Evolutionary conservation across 2,329 filamentous ascomycete genomes (phyloP).

Genomic region (Monosporascus sp.): DNA sequence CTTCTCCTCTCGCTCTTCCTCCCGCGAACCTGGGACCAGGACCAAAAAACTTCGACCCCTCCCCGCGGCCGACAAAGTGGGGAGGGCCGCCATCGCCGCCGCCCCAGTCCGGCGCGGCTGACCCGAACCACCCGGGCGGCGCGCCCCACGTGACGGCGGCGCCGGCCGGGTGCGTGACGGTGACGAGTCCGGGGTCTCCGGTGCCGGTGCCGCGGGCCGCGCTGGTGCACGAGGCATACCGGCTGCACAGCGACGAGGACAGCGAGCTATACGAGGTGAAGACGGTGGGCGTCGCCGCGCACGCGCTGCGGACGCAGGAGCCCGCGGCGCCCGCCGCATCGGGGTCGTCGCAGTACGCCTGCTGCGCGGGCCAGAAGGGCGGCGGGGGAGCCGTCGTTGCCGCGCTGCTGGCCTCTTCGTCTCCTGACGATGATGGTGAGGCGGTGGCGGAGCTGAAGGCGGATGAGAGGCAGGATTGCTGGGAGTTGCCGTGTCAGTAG

Average conservation of each 20-base stretch:
- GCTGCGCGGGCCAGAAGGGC: constrained; percentile 25
- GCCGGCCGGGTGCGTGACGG: constrained; percentile 31
- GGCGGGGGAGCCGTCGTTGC: not conserved
- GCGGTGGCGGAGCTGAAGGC: constrained; percentile 25
- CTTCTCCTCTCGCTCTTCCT: not conserved
- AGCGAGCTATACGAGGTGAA: constrained; percentile 28
- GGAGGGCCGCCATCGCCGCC: not conserved
- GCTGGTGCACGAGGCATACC: constrained; percentile 33
- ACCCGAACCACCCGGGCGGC: constrained; percentile 25
- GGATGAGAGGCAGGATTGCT: constrained; percentile 40
- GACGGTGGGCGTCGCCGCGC: constrained; percentile 19
- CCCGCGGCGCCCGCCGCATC: constrained; percentile 21
- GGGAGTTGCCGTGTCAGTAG: constrained; percentile 5
- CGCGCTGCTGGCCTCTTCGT: constrained; percentile 13
- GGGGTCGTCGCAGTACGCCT: constrained; percentile 23
- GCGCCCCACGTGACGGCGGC: constrained; percentile 30
- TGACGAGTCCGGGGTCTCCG: constrained; percentile 35
- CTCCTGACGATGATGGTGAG: not conserved
- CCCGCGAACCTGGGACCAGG: no score
- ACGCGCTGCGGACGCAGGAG: constrained; percentile 25
- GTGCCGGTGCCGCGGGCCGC: constrained; percentile 33
- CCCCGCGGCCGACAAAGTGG: not conserved
- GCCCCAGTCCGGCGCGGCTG: constrained; percentile 1
- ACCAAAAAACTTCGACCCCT: not conserved
- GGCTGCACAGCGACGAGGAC: constrained; percentile 36